Evolutionary conservation across 176 grass and related monocot species (phyloP).

Genomic region (Miscanthus lutarioriparius): DNA sequence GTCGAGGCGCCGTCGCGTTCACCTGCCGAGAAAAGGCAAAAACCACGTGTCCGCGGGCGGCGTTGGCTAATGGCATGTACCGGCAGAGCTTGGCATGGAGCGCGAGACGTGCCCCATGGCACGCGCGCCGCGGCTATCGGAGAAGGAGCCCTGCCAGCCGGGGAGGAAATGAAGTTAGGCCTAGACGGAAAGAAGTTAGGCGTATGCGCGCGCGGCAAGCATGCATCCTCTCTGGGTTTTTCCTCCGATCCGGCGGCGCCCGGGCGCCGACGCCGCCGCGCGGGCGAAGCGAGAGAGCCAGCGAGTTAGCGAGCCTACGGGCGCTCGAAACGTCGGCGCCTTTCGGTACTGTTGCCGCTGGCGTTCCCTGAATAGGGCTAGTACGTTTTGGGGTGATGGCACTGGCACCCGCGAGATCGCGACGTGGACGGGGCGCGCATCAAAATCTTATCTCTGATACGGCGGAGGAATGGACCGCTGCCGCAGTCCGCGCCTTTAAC

Average conservation of each 20-base stretch:
- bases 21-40: neutral
- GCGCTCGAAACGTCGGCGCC: slow-evolving; percentile 28
- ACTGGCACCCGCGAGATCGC: neutral
- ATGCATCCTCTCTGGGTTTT: neutral
- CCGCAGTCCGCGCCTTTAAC: neutral
- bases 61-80: neutral
- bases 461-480: slow-evolving; percentile 30
- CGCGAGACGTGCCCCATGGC: neutral
- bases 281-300: too few species aligned
- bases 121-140: neutral
- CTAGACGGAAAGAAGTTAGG: neutral
- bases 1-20: neutral
- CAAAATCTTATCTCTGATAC: slow-evolving; percentile 43
- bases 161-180: neutral
- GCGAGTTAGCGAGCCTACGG: too few species aligned
- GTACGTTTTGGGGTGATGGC: slow-evolving; percentile 16
- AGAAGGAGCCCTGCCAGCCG: neutral
- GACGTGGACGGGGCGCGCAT: slow-evolving; percentile 14
- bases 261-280: too few species aligned
- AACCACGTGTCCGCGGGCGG: neutral
- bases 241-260: neutral
- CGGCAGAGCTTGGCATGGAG: neutral
- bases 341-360: slow-evolving; percentile 28
- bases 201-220: neutral
- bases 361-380: slow-evolving; percentile 31